Base-by-base conservation (phyloP, 164 flowering plant species). In the grape (Vitis vinifera) region DNA sequence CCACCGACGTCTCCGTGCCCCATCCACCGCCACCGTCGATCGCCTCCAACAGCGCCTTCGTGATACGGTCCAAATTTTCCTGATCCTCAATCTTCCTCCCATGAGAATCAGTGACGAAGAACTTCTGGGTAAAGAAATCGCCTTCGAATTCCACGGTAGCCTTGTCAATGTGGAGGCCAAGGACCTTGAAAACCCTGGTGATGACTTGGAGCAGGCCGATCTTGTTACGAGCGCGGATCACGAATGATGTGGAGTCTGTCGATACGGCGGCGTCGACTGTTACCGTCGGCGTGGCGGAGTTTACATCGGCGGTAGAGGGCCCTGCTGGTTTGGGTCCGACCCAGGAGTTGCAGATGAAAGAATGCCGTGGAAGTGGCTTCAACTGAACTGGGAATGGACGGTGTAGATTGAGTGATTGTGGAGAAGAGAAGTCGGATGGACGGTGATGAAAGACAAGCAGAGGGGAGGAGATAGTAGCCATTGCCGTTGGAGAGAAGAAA, bases 201-300 rank as follows among this genome's bases (percentile, higher is more conserved):
- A 80, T 76, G 66, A 81, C 71, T 63, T 81, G 86, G 30, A 85
- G 87, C 62, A 85, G 81, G n/a, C 86, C 87, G 69, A 85, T 84
- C 29, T 67, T 79, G 74, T 77, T 83, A 19, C 74, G 72, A 3
- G 86, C 84, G 57, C 71, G 68, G 78, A 84, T 77, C 48, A 78
- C 65, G 75, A 86, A 73, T 11, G 68, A 72, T n/a, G 90, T 86
- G 27, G 77, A 51, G 69, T 69, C 77, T 3, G 67, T 65, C n/a
- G 73, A 68, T 10, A 62, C 64, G 7, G 69, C 27, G 58, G 72
- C 75, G 58, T 79, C 77, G 77, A 66, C 67, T 10, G 57, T 64
- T 51, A 79, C 62, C 49, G 61, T 70, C 3, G 75, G 47, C 12
- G 19, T 49, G 29, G 17, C 51, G 63, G 69, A 14, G 14, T 44